phyloP scores from a whole-genome alignment of 495 filamentous ascomycete species.

The Lasiosphaeriaceae sp. region DNA sequence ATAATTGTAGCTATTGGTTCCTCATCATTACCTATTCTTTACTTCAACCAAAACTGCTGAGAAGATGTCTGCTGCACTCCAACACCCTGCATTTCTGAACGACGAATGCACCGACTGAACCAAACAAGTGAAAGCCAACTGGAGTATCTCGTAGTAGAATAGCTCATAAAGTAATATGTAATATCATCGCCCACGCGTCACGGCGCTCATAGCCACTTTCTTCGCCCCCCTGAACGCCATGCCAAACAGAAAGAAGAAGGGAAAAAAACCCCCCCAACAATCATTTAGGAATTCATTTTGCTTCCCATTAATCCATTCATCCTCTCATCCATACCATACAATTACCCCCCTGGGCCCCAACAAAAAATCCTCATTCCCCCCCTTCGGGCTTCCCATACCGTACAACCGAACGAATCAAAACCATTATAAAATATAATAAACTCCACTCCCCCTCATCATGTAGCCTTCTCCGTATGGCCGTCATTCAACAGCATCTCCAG shows the following conservation, averaged over 20 bases:
- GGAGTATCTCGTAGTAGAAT: too few relatives aligned
- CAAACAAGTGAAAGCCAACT: too few relatives aligned
- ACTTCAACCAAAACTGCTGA: too few relatives aligned
- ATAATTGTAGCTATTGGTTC: too few relatives aligned
- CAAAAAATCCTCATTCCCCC: background rate
- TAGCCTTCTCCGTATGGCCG: conserved; percentile 72
- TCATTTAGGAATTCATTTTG: background rate
- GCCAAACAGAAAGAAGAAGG: background rate
- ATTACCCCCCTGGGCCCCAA: too few relatives aligned
- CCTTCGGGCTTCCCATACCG: background rate
- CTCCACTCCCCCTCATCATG: background rate
- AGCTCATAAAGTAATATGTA: too few relatives aligned
- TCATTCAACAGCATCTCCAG: conserved; percentile 92
- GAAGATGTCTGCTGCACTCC: too few relatives aligned
- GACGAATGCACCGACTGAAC: too few relatives aligned
- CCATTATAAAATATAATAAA: background rate
- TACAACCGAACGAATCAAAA: background rate
- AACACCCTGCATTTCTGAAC: too few relatives aligned
- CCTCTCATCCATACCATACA: background rate
- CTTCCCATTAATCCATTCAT: background rate
- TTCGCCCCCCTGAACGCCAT: conserved; percentile 2
- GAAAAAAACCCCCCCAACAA: background rate
- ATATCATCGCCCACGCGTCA: background rate
- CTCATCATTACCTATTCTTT: too few relatives aligned
- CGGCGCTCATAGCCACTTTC: too few relatives aligned